A percentile compares a stretch with the other conserved stretches of the same genome.
These are phyloP conservation scores for Alternaria triticimaculans DNA, from an alignment of 2,329 filamentous ascomycete species.

Conservation along the genomic window DNA sequence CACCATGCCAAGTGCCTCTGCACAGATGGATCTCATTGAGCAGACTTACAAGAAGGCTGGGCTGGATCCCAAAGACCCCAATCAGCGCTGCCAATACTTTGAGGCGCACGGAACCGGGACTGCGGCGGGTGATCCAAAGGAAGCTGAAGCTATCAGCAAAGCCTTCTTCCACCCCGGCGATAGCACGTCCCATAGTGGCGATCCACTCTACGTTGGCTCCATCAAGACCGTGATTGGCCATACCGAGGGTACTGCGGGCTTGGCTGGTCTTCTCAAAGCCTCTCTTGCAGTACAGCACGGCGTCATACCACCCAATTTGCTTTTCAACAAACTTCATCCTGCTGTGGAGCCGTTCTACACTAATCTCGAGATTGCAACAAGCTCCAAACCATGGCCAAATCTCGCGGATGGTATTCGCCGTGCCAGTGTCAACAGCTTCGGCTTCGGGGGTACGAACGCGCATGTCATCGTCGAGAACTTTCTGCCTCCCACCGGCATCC, in stretches of 20 bases:
- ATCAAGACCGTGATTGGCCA: slow-evolving; percentile 53
- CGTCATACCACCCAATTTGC: slow-evolving; percentile 44
- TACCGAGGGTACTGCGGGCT: slow-evolving; percentile 49
- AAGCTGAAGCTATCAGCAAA: slow-evolving; percentile 25
- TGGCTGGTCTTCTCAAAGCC: slow-evolving; percentile 49
- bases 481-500: neutral
- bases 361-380: slow-evolving; percentile 13
- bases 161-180: slow-evolving; percentile 4
- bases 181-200: neutral
- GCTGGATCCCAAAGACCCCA: slow-evolving; percentile 29
- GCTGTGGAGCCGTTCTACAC: slow-evolving; percentile 30
- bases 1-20: slow-evolving; percentile 54
- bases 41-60: slow-evolving; percentile 48
- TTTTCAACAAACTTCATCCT: slow-evolving; percentile 43
- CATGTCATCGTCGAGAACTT: slow-evolving; percentile 36
- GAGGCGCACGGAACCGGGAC: slow-evolving; percentile 40
- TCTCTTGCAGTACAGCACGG: slow-evolving; percentile 36
- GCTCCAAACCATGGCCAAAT: slow-evolving; percentile 18
- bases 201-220: slow-evolving; percentile 23
- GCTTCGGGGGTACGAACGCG: slow-evolving; percentile 36
- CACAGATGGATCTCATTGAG: slow-evolving; percentile 43
- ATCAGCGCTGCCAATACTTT: slow-evolving; percentile 5
- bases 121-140: slow-evolving; percentile 36
- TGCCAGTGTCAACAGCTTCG: slow-evolving; percentile 33
- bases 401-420: slow-evolving; percentile 6